phyloP scores from a whole-genome alignment of 2,329 filamentous ascomycete species.

The Alternaria brassicicola region DNA sequence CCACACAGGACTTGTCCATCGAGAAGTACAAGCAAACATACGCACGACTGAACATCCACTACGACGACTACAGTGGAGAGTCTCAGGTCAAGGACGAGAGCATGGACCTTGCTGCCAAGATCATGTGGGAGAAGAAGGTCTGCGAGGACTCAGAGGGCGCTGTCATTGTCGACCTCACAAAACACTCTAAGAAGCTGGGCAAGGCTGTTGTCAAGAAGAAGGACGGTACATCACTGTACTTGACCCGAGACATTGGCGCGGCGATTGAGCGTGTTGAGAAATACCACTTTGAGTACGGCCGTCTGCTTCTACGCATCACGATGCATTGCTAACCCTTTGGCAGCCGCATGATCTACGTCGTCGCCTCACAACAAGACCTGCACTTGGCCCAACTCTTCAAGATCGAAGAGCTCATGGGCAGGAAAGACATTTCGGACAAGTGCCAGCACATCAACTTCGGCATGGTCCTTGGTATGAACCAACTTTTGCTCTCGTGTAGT shows the following conservation, averaged over 20 bases:
- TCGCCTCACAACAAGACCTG: constrained; percentile 68
- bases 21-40: constrained; percentile 69
- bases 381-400: constrained; percentile 70
- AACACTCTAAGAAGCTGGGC: constrained; percentile 72
- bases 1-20: constrained; percentile 61
- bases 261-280: constrained; percentile 67
- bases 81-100: constrained; percentile 69
- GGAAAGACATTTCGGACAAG: constrained; percentile 63
- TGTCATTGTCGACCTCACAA: constrained; percentile 71
- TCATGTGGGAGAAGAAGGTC: constrained; percentile 65
- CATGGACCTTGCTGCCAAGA: constrained; percentile 64
- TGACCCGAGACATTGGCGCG: constrained; percentile 72
- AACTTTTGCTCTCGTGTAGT: neutral
- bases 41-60: constrained; percentile 67
- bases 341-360: constrained; percentile 69
- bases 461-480: constrained; percentile 62
- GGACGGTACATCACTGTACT: constrained; percentile 70
- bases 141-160: constrained; percentile 70
- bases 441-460: constrained; percentile 71
- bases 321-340: neutral
- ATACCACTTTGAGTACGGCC: constrained; percentile 61
- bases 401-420: constrained; percentile 66
- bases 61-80: constrained; percentile 72
- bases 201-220: constrained; percentile 70
- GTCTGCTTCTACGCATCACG: neutral